Evolutionary conservation across 495 filamentous ascomycete genomes (phyloP), one percentile per base, ranked within the genome.

Genomic region (Penicillium salamii): DNA sequence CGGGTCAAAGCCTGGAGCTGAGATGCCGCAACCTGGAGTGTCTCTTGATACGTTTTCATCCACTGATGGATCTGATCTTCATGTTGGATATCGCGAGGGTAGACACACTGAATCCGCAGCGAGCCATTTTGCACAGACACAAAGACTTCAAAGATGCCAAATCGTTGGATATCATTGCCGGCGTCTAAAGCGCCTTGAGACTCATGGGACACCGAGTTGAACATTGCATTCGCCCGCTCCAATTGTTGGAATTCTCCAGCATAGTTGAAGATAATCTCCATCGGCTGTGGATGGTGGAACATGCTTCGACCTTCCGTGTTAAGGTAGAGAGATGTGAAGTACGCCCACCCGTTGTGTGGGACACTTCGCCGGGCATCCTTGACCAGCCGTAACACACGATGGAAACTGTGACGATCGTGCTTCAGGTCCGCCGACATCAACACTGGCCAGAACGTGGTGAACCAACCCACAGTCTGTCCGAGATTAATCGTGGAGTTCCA

Each of bases 201-300:
- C 11, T n/a, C 14, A 41, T 26, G 35, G 54, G 48, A 47, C 69
- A 44, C 36, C 18, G 17, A 21, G 18, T 21, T 39, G 36, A 39
- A 39, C 18, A 17, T 18, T 0, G 18, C 36, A 11, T 39, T 17
- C 0, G 36, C 18, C 13, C 75, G 72, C 53, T 81, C 78, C 1
- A 84, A 51, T 42, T 79, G 75, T 41, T 82, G 80, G 46, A 75
- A 66, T 1, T 70, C 65, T 2, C 77, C 81, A 15, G 72, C 63
- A 50, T 82, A 82, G 48, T 76, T 81, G 49, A 83, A 81, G 13
- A 78, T 69, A 29, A 84, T 71, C 61, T 84, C 81, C 24, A 81
- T 69, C 2, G 55, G 19, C 48, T 33, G 14, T 53, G 54, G 38
- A 31, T 50, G 2, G 31, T 76, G 73, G 45, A 18, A 29, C n/a